phyloP scores from a whole-genome alignment of 768 basidiomycete species.

The Lactifluus piperatus region DNA sequence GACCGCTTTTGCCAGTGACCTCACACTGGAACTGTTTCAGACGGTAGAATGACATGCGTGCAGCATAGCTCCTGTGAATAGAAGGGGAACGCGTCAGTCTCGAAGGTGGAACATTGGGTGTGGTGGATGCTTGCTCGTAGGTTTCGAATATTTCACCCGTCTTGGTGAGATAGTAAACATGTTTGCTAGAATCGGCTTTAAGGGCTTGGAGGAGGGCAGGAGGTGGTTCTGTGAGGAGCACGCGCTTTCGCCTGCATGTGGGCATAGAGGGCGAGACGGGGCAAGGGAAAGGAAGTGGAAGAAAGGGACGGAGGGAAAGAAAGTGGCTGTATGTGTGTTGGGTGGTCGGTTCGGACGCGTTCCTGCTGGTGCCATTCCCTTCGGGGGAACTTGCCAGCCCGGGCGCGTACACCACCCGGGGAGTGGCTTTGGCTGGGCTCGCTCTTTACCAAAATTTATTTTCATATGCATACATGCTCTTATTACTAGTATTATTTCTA shows the following conservation, averaged over 20 bases:
- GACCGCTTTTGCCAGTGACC: slow-evolving; percentile 87
- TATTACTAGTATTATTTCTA: too few species aligned
- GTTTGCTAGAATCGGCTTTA: slow-evolving; percentile 54
- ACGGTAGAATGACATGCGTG: slow-evolving; percentile 91
- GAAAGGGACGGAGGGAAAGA: slow-evolving; percentile 19
- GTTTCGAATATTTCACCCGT: slow-evolving; percentile 97
- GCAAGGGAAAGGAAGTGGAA: slow-evolving; percentile 19
- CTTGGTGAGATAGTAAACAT: slow-evolving; percentile 87
- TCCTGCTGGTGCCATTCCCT: slow-evolving; percentile 9
- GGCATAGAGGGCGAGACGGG: slow-evolving; percentile 47
- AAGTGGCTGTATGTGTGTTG: slow-evolving; percentile 15
- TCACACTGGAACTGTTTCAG: slow-evolving; percentile 96
- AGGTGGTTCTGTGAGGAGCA: slow-evolving; percentile 78
- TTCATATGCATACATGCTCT: neutral
- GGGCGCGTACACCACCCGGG: neutral
- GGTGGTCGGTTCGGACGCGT: slow-evolving; percentile 18
- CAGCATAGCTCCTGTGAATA: slow-evolving; percentile 58
- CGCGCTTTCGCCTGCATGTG: slow-evolving; percentile 83
- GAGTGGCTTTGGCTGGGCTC: too few species aligned
- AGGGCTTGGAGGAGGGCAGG: slow-evolving; percentile 56
- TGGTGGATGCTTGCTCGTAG: slow-evolving; percentile 69
- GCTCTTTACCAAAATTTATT: neutral
- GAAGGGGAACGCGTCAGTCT: slow-evolving; percentile 18
- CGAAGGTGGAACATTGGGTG: slow-evolving; percentile 22
- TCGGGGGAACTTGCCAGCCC: neutral